Percentiles rank a stretch among this genome's conserved stretches.
These are phyloP conservation scores for Fusarium begoniae DNA, from an alignment of 2,329 filamentous ascomycete species.

Conservation along the genomic window DNA sequence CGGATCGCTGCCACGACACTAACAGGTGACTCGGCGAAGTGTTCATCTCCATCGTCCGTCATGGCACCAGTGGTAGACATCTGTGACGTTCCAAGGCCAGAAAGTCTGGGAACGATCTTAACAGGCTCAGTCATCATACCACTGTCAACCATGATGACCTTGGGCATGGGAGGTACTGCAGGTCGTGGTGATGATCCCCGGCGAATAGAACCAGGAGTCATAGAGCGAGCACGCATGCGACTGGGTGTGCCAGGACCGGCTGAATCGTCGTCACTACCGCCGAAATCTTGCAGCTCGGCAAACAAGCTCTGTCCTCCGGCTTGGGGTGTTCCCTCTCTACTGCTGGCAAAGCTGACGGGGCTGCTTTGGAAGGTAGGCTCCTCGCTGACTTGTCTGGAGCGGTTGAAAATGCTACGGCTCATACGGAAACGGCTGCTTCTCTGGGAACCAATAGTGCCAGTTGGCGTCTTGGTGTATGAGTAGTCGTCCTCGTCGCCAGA, in stretches of 20 bases:
- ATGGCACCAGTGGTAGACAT: constrained; percentile 12
- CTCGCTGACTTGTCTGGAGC: constrained; percentile 69
- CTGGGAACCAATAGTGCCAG: constrained; percentile 66
- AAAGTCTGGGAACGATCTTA: constrained; percentile 44
- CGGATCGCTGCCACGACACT: constrained; percentile 46
- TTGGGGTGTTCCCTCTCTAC: constrained; percentile 60
- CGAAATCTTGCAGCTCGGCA: constrained; percentile 86
- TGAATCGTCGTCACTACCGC: constrained; percentile 78
- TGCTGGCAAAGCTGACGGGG: constrained; percentile 64
- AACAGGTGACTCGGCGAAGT: constrained; percentile 35
- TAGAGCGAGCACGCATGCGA: constrained; percentile 56
- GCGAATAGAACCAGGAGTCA: constrained; percentile 59
- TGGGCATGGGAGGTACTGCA: constrained; percentile 60
- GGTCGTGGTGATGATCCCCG: constrained; percentile 57
- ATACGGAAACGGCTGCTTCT: constrained; percentile 75
- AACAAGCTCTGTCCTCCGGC: constrained; percentile 78
- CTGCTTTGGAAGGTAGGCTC: constrained; percentile 67
- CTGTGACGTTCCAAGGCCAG: constrained; percentile 9
- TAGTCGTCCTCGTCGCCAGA: constrained; percentile 78
- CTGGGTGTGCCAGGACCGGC: constrained; percentile 65
- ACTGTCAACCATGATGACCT: constrained; percentile 66
- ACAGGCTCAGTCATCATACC: constrained; percentile 70
- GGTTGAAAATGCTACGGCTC: constrained; percentile 67
- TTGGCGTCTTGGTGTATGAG: constrained; percentile 68
- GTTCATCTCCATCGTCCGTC: constrained; percentile 27